Evolutionary conservation across 2,329 filamentous ascomycete species (phyloP).

Genomic region (Sporothrix curviconia): DNA sequence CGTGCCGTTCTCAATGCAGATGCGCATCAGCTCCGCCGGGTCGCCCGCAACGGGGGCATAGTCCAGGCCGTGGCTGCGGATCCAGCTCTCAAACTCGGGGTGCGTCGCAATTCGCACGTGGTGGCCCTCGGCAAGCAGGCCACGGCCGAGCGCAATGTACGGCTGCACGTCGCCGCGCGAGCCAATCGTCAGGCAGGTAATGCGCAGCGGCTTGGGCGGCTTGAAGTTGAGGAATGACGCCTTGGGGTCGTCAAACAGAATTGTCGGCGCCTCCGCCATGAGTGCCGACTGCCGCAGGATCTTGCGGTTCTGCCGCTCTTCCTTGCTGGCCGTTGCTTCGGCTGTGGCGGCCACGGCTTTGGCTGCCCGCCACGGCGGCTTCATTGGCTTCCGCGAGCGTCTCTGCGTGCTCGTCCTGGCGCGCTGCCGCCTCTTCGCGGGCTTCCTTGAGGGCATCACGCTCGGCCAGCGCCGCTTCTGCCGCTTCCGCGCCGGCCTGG

Average conservation of each 20-base stretch:
- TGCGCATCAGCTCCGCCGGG: conserved; percentile 86
- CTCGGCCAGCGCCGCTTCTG: conserved; percentile 72
- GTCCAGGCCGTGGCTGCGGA: conserved; percentile 87
- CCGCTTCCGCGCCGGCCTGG: conserved; percentile 62
- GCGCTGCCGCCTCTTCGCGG: conserved; percentile 41
- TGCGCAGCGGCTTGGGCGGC: conserved; percentile 66
- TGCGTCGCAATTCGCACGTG: conserved; percentile 84
- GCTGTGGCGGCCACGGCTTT: background rate
- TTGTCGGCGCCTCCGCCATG: conserved; percentile 58
- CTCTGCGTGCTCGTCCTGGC: conserved; percentile 37
- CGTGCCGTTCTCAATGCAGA: conserved; percentile 95
- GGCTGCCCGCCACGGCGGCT: background rate
- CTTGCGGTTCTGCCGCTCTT: conserved; percentile 32
- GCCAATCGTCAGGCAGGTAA: conserved; percentile 93
- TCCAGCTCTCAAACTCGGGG: conserved; percentile 80
- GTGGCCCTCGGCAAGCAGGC: conserved; percentile 81
- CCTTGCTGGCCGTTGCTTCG: background rate
- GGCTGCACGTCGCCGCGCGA: conserved; percentile 95
- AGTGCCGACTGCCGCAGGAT: conserved; percentile 41
- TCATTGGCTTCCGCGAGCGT: background rate
- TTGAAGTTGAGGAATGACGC: conserved; percentile 90
- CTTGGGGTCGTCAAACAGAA: conserved; percentile 82
- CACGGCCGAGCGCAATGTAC: conserved; percentile 94
- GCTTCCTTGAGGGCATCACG: conserved; percentile 74
- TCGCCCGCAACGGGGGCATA: conserved; percentile 86